phyloP scores from a whole-genome alignment of 163 green algal genomes.

The Prototheca cutis region DNA sequence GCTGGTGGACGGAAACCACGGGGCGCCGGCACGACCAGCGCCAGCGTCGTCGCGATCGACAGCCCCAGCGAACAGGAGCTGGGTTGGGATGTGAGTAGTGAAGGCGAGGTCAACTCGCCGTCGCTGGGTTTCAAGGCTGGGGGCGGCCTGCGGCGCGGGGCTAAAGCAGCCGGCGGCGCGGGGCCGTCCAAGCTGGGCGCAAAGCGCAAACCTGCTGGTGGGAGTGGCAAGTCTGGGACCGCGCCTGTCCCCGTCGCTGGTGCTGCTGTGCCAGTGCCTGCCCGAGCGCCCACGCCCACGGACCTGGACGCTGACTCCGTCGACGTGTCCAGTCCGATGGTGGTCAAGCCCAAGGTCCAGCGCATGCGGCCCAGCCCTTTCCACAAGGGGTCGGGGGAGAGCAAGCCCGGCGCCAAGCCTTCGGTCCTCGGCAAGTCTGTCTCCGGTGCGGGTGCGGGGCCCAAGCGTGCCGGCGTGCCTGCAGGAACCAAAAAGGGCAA shows the following conservation, averaged over 20 bases:
- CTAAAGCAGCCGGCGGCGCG: neutral
- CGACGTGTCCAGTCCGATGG: neutral
- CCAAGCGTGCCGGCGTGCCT: too few species aligned
- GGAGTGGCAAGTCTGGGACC: too few species aligned
- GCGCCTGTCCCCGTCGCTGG: neutral
- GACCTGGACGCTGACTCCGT: too few species aligned
- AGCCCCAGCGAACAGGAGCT: conserved; percentile 1
- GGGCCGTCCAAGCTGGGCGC: conserved; percentile 3
- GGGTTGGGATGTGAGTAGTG: conserved; percentile 16
- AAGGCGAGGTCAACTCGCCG: neutral
- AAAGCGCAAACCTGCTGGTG: conserved; percentile 10
- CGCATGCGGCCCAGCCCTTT: conserved; percentile 55
- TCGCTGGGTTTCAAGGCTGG: neutral
- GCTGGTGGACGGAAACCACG: too few species aligned
- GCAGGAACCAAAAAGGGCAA: neutral
- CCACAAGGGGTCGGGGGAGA: conserved; percentile 39
- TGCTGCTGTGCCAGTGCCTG: neutral
- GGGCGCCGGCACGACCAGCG: too few species aligned
- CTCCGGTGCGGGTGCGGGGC: too few species aligned
- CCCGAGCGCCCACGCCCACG: neutral
- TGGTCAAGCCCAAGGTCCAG: conserved; percentile 24
- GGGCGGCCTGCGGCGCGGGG: neutral
- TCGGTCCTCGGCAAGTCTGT: conserved; percentile 1
- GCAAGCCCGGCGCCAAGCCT: neutral
- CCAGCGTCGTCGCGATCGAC: conserved; percentile 14